These are phyloP conservation scores for Pleurotus tuber-regium DNA, from an alignment of 768 basidiomycete species.

Conservation along the genomic window DNA sequence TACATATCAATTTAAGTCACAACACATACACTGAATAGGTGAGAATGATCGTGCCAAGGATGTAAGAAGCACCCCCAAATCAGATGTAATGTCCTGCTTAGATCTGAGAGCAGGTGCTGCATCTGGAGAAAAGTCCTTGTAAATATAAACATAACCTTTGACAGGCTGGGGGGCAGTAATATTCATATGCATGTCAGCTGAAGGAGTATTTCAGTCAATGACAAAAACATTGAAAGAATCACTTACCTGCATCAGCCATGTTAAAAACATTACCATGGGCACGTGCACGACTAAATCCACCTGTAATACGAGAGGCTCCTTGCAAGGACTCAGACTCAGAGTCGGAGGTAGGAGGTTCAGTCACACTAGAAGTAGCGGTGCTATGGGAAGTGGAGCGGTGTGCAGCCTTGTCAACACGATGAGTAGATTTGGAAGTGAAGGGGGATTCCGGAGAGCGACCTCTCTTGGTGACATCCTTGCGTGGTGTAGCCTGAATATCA, in stretches of 20 bases:
- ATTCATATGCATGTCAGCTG: too few relatives aligned
- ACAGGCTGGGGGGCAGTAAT: too few relatives aligned
- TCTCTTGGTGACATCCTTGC: background rate
- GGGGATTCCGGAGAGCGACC: background rate
- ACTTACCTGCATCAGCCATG: conserved; percentile 13
- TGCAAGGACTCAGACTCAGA: background rate
- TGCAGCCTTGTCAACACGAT: background rate
- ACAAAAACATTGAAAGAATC: too few relatives aligned
- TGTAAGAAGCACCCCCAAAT: too few relatives aligned
- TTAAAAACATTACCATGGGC: conserved; percentile 18
- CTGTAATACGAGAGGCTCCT: conserved; percentile 13
- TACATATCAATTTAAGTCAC: too few relatives aligned
- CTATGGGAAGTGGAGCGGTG: background rate
- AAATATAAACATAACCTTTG: too few relatives aligned
- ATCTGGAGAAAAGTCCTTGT: too few relatives aligned
- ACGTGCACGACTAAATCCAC: conserved; percentile 13
- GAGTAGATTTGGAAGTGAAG: background rate
- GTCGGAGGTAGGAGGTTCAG: background rate
- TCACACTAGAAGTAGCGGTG: background rate
- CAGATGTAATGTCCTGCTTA: too few relatives aligned
- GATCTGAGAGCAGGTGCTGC: too few relatives aligned
- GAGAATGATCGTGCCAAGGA: too few relatives aligned
- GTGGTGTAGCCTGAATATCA: background rate
- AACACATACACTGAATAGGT: too few relatives aligned
- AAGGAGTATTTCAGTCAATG: too few relatives aligned